These are phyloP conservation scores for Citrus reticulata DNA, from an alignment of 345 rosid genomes.

Conservation along the genomic window DNA sequence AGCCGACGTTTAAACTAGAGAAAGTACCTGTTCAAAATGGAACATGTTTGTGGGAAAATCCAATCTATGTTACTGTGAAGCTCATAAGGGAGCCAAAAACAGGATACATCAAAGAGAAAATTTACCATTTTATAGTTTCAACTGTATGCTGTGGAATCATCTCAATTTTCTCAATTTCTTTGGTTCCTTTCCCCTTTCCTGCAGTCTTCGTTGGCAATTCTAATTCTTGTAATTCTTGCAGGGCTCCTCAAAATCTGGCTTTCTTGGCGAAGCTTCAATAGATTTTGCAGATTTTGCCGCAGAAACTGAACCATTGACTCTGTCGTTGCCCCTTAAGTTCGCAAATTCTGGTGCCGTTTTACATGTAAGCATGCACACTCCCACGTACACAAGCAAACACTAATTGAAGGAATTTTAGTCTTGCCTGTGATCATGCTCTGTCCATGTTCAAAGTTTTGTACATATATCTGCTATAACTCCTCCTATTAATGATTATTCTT, in stretches of 20 bases:
- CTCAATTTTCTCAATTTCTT: not conserved
- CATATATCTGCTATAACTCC: not conserved
- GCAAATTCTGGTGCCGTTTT: slow-evolving; percentile 85
- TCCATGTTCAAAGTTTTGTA: not conserved
- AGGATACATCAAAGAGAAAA: slow-evolving; percentile 71
- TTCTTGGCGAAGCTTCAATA: slow-evolving; percentile 88
- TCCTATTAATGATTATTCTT: not conserved
- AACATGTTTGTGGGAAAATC: slow-evolving; percentile 84
- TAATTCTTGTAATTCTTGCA: slow-evolving; percentile 28
- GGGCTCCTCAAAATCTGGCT: slow-evolving; percentile 83
- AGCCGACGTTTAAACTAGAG: slow-evolving; percentile 71
- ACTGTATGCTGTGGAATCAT: slow-evolving; percentile 40
- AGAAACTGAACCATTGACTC: slow-evolving; percentile 57
- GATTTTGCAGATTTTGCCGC: slow-evolving; percentile 83
- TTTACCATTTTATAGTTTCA: slow-evolving; percentile 82
- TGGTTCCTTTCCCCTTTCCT: not conserved
- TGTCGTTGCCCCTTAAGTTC: slow-evolving; percentile 85
- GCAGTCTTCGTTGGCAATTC: not conserved
- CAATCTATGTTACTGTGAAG: slow-evolving; percentile 73
- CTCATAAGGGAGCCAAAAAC: slow-evolving; percentile 59
- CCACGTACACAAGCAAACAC: not conserved
- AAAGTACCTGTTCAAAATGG: slow-evolving; percentile 70
- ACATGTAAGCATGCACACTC: slow-evolving; percentile 42
- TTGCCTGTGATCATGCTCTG: not conserved
- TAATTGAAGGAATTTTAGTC: not conserved